These are phyloP conservation scores for Eimeria necatrix DNA, from an alignment of 169 alveolate genomes.

Conservation along the genomic window DNA sequence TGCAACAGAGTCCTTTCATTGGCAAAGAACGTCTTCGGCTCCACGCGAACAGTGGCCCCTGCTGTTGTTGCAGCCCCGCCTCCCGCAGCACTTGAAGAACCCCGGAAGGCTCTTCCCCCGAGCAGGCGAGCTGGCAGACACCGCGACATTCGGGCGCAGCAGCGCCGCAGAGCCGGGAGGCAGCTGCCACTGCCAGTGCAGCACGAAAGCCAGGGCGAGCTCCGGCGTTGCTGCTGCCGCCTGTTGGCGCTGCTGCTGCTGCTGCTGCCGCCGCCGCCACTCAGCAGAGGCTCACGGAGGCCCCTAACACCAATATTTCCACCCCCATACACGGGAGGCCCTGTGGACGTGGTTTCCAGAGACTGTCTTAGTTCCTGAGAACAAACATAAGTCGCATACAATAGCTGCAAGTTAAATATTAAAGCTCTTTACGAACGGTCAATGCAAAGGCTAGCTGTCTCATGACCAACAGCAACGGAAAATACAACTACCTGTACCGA, in stretches of 20 bases:
- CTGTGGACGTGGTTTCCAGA: slow-evolving; percentile 27
- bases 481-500: too few relatives aligned
- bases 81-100: neutral
- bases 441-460: too few relatives aligned
- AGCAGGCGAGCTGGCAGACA: slow-evolving; percentile 1
- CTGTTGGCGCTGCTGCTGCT: neutral
- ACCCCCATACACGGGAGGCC: neutral
- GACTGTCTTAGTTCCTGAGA: slow-evolving; percentile 47
- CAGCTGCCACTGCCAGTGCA: slow-evolving; percentile 33
- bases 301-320: neutral
- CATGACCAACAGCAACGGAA: too few relatives aligned
- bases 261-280: slow-evolving; percentile 16
- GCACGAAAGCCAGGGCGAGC: neutral
- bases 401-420: too few relatives aligned
- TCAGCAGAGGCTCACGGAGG: slow-evolving; percentile 21
- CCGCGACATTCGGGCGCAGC: neutral
- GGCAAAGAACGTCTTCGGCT: slow-evolving; percentile 91
- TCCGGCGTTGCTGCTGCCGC: neutral
- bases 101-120: neutral
- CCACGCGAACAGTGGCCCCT: slow-evolving; percentile 88
- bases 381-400: too few relatives aligned
- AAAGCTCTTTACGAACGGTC: too few relatives aligned
- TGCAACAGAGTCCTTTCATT: slow-evolving; percentile 88
- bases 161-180: slow-evolving; percentile 18
- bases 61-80: slow-evolving; percentile 23